These are phyloP conservation scores for Mycena belliarum DNA, from an alignment of 768 basidiomycete species.

Conservation along the genomic window DNA sequence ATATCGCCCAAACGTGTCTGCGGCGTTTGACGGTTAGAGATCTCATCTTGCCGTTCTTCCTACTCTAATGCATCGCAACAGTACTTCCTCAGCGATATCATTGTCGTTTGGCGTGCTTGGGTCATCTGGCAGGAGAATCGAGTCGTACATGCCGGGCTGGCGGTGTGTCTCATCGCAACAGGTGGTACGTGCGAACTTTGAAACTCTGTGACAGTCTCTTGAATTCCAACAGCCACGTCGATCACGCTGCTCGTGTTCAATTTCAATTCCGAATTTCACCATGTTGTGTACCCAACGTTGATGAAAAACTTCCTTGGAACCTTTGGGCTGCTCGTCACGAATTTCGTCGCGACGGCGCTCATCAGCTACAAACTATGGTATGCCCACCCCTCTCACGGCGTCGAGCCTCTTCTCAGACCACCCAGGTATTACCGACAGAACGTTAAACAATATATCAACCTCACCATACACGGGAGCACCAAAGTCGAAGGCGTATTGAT, in stretches of 20 bases:
- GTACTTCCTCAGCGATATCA: conserved; percentile 23
- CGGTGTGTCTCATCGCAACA: conserved; percentile 16
- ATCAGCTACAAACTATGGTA: conserved; percentile 23
- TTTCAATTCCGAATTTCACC: conserved; percentile 13
- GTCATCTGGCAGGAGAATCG: conserved; percentile 20
- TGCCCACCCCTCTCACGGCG: background rate
- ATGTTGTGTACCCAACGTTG: background rate
- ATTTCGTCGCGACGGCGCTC: conserved; percentile 16
- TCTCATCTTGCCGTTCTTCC: background rate
- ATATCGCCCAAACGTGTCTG: conserved; percentile 9
- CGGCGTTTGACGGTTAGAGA: conserved; percentile 8
- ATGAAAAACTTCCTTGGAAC: conserved; percentile 21
- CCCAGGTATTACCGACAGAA: conserved; percentile 21
- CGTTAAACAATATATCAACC: conserved; percentile 19
- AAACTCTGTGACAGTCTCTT: background rate
- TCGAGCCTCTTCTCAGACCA: background rate
- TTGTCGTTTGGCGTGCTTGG: conserved; percentile 24
- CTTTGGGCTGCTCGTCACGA: conserved; percentile 18
- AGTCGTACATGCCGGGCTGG: conserved; percentile 12
- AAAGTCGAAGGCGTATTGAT: conserved; percentile 20
- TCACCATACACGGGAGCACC: background rate
- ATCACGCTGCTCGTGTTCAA: conserved; percentile 19
- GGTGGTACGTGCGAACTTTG: conserved; percentile 10
- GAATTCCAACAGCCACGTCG: conserved; percentile 3
- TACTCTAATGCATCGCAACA: background rate